These are phyloP conservation scores for Xylaria sp. DNA, from an alignment of 2,329 filamentous ascomycete genomes.

Conservation along the genomic window DNA sequence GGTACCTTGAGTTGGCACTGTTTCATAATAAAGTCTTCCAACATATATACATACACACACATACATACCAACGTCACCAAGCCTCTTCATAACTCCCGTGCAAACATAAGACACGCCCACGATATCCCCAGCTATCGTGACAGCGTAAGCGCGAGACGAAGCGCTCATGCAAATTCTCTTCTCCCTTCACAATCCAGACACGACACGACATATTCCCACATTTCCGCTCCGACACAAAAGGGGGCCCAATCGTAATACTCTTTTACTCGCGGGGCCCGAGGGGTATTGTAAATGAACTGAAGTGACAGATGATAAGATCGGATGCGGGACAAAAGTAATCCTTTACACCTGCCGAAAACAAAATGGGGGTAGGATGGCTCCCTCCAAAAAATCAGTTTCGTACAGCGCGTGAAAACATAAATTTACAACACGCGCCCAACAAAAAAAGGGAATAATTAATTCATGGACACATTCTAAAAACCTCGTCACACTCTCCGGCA, in stretches of 20 bases:
- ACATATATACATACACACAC: background rate
- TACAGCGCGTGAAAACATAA: background rate
- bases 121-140: slow-evolving; percentile 1
- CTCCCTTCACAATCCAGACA: background rate
- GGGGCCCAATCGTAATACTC: background rate
- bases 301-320: background rate
- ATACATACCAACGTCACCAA: background rate
- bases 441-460: background rate
- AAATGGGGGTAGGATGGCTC: background rate
- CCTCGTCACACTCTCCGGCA: slow-evolving; percentile 24
- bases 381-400: background rate
- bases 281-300: slow-evolving; percentile 15
- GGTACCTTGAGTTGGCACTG: background rate
- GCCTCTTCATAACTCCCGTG: background rate
- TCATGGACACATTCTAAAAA: slow-evolving; percentile 10
- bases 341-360: background rate
- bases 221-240: background rate
- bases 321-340: background rate
- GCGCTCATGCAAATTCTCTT: background rate
- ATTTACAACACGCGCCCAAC: slow-evolving; percentile 1
- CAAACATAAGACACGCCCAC: background rate
- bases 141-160: background rate
- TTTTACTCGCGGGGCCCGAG: background rate
- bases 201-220: background rate
- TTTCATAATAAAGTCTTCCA: background rate